phyloP scores from a whole-genome alignment of 805 yeast genomes.

The Ogataea pilisensis region DNA sequence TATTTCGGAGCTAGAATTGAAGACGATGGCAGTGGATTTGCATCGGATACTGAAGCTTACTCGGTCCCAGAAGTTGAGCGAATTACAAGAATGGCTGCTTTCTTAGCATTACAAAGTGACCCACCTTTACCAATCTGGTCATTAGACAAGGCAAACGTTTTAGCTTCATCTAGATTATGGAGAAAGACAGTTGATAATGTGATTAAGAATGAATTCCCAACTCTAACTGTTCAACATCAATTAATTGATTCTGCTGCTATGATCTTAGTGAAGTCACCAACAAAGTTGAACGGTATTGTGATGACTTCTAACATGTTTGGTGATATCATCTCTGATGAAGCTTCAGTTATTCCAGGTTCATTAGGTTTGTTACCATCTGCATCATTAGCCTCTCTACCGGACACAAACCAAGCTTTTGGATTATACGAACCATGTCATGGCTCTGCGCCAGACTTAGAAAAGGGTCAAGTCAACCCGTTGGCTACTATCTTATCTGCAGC shows the following conservation, averaged over 20 bases:
- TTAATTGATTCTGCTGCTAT: slow-evolving; percentile 98
- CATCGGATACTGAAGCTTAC: slow-evolving; percentile 92
- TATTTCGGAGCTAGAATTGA: slow-evolving; percentile 95
- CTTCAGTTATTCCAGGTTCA: slow-evolving; percentile 97
- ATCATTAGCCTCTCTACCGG: slow-evolving; percentile 95
- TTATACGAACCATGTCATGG: slow-evolving; percentile 98
- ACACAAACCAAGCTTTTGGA: slow-evolving; percentile 90
- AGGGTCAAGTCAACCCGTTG: slow-evolving; percentile 87
- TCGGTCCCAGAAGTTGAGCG: slow-evolving; percentile 90
- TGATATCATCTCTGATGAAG: slow-evolving; percentile 96
- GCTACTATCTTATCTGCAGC: slow-evolving; percentile 96
- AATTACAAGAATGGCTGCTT: slow-evolving; percentile 98
- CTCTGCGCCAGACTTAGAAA: slow-evolving; percentile 90
- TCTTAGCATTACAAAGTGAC: slow-evolving; percentile 84
- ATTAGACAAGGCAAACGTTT: slow-evolving; percentile 93
- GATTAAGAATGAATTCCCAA: slow-evolving; percentile 86
- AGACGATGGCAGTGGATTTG: slow-evolving; percentile 81
- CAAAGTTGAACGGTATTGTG: slow-evolving; percentile 85
- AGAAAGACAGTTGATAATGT: slow-evolving; percentile 87
- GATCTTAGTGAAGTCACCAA: slow-evolving; percentile 91
- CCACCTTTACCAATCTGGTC: slow-evolving; percentile 98
- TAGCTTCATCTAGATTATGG: slow-evolving; percentile 96
- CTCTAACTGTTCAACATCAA: slow-evolving; percentile 83
- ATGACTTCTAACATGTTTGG: slow-evolving; percentile 97
- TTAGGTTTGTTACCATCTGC: slow-evolving; percentile 95